A percentile compares a stretch with the other conserved stretches of the same genome.
Conservation (phyloP, 306 rosid genomes). For the Medicago arabica region DNA sequence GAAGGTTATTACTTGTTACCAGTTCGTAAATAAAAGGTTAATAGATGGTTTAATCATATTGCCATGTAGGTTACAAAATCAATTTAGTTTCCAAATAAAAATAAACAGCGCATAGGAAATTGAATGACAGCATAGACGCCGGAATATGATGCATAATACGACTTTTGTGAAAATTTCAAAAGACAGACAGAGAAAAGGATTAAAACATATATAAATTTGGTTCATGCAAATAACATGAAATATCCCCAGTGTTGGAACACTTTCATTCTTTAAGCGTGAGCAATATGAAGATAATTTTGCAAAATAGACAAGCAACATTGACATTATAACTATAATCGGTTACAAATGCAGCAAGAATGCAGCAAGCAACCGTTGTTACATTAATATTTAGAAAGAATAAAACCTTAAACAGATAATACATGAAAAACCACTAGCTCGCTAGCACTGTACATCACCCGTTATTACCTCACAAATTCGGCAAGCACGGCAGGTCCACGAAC, state of each 20-base stretch:
- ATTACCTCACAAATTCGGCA: constrained; percentile 59
- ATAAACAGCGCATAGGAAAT: neutral
- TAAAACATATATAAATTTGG: too few species aligned
- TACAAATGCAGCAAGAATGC: neutral
- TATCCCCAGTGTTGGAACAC: neutral
- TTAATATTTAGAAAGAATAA: neutral
- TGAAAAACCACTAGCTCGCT: neutral
- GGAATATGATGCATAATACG: neutral
- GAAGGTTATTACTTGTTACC: neutral
- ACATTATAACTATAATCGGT: neutral
- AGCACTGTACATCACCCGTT: neutral
- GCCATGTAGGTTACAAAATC: neutral
- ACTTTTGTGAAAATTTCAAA: neutral
- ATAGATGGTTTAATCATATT: neutral
- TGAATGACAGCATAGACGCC: constrained; percentile 16
- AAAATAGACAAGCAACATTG: neutral
- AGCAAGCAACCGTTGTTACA: neutral
- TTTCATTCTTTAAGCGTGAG: neutral
- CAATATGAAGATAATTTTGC: neutral
- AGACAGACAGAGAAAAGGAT: too few species aligned
- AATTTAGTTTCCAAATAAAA: constrained; percentile 29
- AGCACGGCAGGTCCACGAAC: constrained; percentile 56
- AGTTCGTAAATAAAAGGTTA: neutral
- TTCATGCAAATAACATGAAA: neutral
- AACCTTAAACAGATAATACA: neutral